A percentile compares a stretch with the other conserved stretches of the same genome.
These are phyloP conservation scores for Vanrija sp. DNA, from an alignment of 1,284 basidiomycete species.

Conservation along the genomic window DNA sequence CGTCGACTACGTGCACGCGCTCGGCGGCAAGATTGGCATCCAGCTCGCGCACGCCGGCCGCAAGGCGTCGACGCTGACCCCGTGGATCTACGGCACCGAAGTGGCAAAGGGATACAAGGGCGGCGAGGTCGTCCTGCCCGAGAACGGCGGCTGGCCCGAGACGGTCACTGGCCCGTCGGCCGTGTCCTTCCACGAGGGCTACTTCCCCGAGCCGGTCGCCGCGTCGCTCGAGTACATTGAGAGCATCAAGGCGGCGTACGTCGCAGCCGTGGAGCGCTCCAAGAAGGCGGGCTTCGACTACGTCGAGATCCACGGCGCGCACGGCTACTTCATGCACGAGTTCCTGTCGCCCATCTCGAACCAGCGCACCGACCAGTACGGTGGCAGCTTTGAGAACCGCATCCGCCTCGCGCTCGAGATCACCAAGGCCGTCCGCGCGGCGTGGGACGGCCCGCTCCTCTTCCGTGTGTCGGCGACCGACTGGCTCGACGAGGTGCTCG, in stretches of 20 bases:
- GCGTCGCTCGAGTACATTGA: slow-evolving; percentile 58
- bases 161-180: slow-evolving; percentile 56
- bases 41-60: slow-evolving; percentile 75
- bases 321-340: slow-evolving; percentile 61
- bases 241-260: slow-evolving; percentile 62
- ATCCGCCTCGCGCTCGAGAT: slow-evolving; percentile 63
- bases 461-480: slow-evolving; percentile 69
- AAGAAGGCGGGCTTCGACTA: slow-evolving; percentile 69
- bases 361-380: slow-evolving; percentile 62
- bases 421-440: slow-evolving; percentile 55
- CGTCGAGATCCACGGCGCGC: slow-evolving; percentile 72
- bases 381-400: slow-evolving; percentile 69
- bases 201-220: slow-evolving; percentile 57
- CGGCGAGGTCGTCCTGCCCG: slow-evolving; percentile 43
- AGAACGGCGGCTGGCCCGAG: slow-evolving; percentile 67
- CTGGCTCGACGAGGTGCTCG: slow-evolving; percentile 59
- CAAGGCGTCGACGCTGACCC: slow-evolving; percentile 62
- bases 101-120: slow-evolving; percentile 35
- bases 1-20: slow-evolving; percentile 68
- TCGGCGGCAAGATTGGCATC: slow-evolving; percentile 63
- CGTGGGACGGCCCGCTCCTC: slow-evolving; percentile 68
- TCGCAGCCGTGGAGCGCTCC: slow-evolving; percentile 62
- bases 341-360: slow-evolving; percentile 71
- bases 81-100: slow-evolving; percentile 53
- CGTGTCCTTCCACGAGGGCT: slow-evolving; percentile 53